phyloP scores from a whole-genome alignment of 148 eudicot species.

The Rhododendron mucronatum region DNA sequence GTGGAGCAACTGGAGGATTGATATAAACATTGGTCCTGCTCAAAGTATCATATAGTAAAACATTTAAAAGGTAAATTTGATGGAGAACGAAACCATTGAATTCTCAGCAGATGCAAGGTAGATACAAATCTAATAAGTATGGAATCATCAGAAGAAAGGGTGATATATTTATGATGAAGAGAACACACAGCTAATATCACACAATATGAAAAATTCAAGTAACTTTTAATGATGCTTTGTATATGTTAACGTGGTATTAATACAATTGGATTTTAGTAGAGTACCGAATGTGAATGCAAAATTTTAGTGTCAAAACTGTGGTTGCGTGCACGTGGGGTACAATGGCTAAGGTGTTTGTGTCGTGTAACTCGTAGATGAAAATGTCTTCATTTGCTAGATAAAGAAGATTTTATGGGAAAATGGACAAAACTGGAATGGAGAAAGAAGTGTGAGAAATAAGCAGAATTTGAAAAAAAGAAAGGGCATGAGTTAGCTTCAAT shows the following conservation, averaged over 20 bases:
- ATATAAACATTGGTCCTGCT: slow-evolving; percentile 84
- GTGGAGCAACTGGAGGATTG: slow-evolving; percentile 91
- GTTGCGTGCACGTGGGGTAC: not conserved
- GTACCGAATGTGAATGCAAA: not conserved
- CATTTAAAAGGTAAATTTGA: not conserved
- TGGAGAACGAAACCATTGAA: not conserved
- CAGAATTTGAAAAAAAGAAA: too few relatives aligned
- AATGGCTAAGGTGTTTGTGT: not conserved
- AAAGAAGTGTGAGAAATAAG: too few relatives aligned
- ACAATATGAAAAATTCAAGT: not conserved
- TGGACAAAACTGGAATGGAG: not conserved
- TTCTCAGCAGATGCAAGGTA: not conserved
- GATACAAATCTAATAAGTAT: not conserved
- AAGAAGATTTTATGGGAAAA: not conserved
- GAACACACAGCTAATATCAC: not conserved
- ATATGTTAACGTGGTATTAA: not conserved
- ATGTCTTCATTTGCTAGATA: not conserved
- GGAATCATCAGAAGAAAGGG: not conserved
- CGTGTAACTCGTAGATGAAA: not conserved
- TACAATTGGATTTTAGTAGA: not conserved
- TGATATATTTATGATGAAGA: not conserved
- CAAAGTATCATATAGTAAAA: slow-evolving; percentile 4
- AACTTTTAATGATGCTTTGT: not conserved
- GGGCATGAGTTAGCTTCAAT: not conserved
- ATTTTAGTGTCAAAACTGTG: not conserved